Evolutionary conservation across 345 rosid genomes (phyloP).

Genomic region (Erodium maritimum): DNA sequence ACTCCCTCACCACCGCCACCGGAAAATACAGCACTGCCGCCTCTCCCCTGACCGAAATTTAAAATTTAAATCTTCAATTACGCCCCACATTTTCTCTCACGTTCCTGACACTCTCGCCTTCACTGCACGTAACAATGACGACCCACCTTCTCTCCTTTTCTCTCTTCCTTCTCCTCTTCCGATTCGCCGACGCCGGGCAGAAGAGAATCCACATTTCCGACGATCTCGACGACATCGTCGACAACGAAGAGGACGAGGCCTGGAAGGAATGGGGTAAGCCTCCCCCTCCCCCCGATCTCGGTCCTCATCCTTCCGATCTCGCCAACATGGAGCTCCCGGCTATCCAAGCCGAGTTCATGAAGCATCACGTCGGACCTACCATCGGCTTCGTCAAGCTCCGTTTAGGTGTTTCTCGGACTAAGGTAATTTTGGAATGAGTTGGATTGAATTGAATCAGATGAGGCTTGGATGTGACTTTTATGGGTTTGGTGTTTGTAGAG

Average conservation of each 20-base stretch:
- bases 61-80: too few relatives aligned
- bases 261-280: constrained; percentile 79
- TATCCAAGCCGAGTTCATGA: constrained; percentile 59
- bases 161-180: constrained; percentile 16
- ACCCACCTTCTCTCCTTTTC: constrained; percentile 4
- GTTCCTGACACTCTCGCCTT: too few relatives aligned
- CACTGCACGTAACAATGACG: not conserved
- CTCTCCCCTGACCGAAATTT: too few relatives aligned
- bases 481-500: too few relatives aligned
- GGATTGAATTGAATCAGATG: too few relatives aligned
- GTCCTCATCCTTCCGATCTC: constrained; percentile 66
- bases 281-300: constrained; percentile 14
- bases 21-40: too few relatives aligned
- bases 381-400: constrained; percentile 89
- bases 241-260: constrained; percentile 81
- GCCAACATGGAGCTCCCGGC: constrained; percentile 38
- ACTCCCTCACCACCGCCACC: too few relatives aligned
- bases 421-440: too few relatives aligned
- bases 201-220: constrained; percentile 64
- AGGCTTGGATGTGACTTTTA: too few relatives aligned
- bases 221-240: constrained; percentile 76
- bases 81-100: too few relatives aligned
- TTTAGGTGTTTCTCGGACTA: constrained; percentile 44
- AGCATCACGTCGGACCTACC: constrained; percentile 47
- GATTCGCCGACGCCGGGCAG: constrained; percentile 34